Evolutionary conservation across 768 basidiomycete species (phyloP).

Genomic region (Boletus rufocinnamomeus): DNA sequence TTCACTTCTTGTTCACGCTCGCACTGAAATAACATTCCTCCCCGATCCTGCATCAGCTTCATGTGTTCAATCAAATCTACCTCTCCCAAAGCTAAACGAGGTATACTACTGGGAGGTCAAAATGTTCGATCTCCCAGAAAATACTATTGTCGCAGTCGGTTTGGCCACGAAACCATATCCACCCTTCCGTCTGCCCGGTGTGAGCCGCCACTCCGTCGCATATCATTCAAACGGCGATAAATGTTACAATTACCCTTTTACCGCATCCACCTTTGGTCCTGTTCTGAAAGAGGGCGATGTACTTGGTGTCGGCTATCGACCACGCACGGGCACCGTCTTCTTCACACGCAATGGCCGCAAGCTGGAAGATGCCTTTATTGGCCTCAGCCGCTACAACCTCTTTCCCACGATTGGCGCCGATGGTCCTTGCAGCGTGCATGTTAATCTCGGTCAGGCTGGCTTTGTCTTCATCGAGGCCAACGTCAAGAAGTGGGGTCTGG

Average conservation of each 20-base stretch:
- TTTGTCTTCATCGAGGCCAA: slow-evolving; percentile 99
- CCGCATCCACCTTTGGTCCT: slow-evolving; percentile 79
- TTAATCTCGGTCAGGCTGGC: slow-evolving; percentile 96
- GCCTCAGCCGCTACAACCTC: slow-evolving; percentile 86
- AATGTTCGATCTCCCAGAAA: slow-evolving; percentile 93
- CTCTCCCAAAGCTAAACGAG: slow-evolving; percentile 96
- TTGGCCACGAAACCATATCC: slow-evolving; percentile 98
- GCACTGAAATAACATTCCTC: slow-evolving; percentile 98
- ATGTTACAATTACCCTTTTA: slow-evolving; percentile 96
- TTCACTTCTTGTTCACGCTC: slow-evolving; percentile 88
- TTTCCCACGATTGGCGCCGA: slow-evolving; percentile 98
- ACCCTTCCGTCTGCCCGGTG: slow-evolving; percentile 87
- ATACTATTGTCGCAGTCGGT: slow-evolving; percentile 89
- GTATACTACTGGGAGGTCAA: slow-evolving; percentile 99
- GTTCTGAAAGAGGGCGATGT: slow-evolving; percentile 92
- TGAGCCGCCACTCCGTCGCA: slow-evolving; percentile 84
- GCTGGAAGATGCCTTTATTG: slow-evolving; percentile 93
- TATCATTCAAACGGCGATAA: slow-evolving; percentile 98
- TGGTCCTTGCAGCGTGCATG: slow-evolving; percentile 94
- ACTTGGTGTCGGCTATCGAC: slow-evolving; percentile 93
- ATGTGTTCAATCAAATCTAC: slow-evolving; percentile 94
- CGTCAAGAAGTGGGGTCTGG: slow-evolving; percentile 99
- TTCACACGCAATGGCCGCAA: slow-evolving; percentile 98
- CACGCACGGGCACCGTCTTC: slow-evolving; percentile 96
- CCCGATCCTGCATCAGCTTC: slow-evolving; percentile 94